Percentiles rank a stretch among this genome's conserved stretches.
Conservation (phyloP, 2,329 filamentous ascomycete species). For the Aspergillus persii region DNA sequence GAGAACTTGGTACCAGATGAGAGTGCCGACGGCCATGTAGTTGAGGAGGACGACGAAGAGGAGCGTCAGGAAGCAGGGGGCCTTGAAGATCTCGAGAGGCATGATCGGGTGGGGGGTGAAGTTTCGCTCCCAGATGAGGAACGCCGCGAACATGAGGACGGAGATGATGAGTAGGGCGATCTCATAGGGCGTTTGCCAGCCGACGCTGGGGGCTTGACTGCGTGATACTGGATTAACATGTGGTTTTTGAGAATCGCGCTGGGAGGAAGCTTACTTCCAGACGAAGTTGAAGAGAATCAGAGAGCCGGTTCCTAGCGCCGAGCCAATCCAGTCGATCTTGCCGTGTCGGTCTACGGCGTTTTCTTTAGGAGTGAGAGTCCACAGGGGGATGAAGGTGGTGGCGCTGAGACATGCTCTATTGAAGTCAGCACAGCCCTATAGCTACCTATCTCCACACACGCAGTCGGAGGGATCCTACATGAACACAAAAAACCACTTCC, state of each 20-base stretch:
- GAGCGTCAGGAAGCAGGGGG: constrained; percentile 45
- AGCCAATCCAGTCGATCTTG: constrained; percentile 43
- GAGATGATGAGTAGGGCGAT: constrained; percentile 41
- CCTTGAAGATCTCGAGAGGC: constrained; percentile 46
- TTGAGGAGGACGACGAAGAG: constrained; percentile 46
- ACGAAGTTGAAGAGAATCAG: constrained; percentile 52
- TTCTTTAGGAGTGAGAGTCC: constrained; percentile 28
- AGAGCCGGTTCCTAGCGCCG: constrained; percentile 37
- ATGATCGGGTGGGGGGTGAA: constrained; percentile 45
- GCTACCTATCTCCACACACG: not conserved
- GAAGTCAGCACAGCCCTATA: not conserved
- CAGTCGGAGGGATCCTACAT: constrained; percentile 27
- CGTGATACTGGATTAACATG: too few species aligned
- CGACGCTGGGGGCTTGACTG: constrained; percentile 46
- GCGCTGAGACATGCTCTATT: constrained; percentile 23
- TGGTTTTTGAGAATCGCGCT: not conserved
- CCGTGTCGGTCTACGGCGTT: constrained; percentile 36
- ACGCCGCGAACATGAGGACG: constrained; percentile 32
- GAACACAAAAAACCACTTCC: constrained; percentile 45
- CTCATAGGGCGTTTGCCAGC: constrained; percentile 46
- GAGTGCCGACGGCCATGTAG: constrained; percentile 51
- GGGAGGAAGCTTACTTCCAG: constrained; percentile 46
- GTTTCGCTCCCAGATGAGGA: constrained; percentile 43
- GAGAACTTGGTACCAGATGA: constrained; percentile 49
- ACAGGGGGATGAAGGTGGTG: constrained; percentile 23